Conservation (phyloP, 2,329 filamentous ascomycete species). For the Aureobasidium subglaciale region DNA sequence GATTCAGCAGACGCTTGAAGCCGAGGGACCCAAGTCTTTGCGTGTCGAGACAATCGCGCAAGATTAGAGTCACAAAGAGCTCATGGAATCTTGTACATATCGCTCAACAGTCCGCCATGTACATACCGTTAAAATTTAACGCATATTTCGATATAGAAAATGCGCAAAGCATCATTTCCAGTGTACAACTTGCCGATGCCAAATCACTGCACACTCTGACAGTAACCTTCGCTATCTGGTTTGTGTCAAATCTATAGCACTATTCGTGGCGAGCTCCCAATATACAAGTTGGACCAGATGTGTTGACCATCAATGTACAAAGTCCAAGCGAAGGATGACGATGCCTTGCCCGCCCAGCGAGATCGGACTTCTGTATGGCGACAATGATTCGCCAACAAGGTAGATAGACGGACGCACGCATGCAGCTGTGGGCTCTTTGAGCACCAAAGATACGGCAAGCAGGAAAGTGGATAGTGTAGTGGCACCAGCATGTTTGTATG, state of each 20-base stretch:
- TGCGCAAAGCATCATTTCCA: background rate
- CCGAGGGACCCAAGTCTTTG: conserved; percentile 2
- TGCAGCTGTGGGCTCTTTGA: background rate
- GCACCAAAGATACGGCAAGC: background rate
- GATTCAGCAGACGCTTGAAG: conserved; percentile 7
- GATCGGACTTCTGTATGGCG: background rate
- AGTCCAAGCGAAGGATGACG: background rate
- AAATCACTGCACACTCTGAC: too few species aligned
- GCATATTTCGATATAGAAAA: background rate
- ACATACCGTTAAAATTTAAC: background rate
- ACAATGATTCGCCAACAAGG: background rate
- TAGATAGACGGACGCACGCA: background rate
- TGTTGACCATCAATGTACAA: background rate
- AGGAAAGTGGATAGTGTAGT: background rate
- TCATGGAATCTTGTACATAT: background rate
- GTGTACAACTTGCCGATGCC: too few species aligned
- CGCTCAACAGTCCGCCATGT: background rate
- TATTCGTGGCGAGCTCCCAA: too few species aligned
- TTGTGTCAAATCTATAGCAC: too few species aligned
- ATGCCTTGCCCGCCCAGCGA: background rate
- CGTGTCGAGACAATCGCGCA: conserved; percentile 4
- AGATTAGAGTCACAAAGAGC: background rate
- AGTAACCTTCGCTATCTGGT: too few species aligned
- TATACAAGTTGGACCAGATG: background rate
- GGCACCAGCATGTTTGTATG: background rate